Evolutionary conservation across 2,329 filamentous ascomycete genomes (phyloP).

Genomic region (Trichophyton rubrum): DNA sequence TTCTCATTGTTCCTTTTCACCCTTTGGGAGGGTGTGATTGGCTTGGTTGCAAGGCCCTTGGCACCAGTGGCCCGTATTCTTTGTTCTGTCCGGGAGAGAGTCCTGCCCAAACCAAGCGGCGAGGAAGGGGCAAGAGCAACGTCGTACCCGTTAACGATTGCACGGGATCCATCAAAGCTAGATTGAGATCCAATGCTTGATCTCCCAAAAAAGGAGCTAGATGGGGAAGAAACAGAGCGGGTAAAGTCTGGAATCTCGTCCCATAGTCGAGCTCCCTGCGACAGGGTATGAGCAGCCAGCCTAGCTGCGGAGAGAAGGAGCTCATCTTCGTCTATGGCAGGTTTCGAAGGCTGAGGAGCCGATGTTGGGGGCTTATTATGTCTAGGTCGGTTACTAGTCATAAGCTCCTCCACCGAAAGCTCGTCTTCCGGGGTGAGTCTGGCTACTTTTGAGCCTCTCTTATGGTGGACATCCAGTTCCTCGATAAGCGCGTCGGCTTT

Average conservation of each 20-base stretch:
- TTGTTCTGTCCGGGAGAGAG: conserved; percentile 33
- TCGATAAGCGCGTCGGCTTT: conserved; percentile 9
- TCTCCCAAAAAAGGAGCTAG: conserved; percentile 7
- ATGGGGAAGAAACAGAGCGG: conserved; percentile 14
- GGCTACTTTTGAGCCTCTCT: conserved; percentile 6
- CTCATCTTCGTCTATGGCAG: conserved; percentile 30
- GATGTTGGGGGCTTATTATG: conserved; percentile 5
- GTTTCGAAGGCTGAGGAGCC: conserved; percentile 8
- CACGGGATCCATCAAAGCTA: conserved; percentile 14
- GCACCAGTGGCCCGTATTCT: conserved; percentile 33
- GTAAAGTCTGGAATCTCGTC: conserved; percentile 17
- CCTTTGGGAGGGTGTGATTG: conserved; percentile 6
- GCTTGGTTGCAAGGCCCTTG: conserved; percentile 29
- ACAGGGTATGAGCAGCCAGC: conserved; percentile 29
- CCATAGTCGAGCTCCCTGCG: conserved; percentile 25
- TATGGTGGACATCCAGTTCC: neutral
- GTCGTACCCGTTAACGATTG: conserved; percentile 27
- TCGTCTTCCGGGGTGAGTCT: conserved; percentile 6
- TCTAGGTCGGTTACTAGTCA: conserved; percentile 8
- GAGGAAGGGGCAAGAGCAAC: conserved; percentile 30
- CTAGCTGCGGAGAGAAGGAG: conserved; percentile 30
- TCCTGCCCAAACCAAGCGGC: conserved; percentile 27
- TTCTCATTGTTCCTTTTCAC: conserved; percentile 5
- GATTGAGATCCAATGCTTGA: neutral
- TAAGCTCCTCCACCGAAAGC: conserved; percentile 13